phyloP scores from a whole-genome alignment of 2,329 filamentous ascomycete genomes.

The Domatiomyces globalis region DNA sequence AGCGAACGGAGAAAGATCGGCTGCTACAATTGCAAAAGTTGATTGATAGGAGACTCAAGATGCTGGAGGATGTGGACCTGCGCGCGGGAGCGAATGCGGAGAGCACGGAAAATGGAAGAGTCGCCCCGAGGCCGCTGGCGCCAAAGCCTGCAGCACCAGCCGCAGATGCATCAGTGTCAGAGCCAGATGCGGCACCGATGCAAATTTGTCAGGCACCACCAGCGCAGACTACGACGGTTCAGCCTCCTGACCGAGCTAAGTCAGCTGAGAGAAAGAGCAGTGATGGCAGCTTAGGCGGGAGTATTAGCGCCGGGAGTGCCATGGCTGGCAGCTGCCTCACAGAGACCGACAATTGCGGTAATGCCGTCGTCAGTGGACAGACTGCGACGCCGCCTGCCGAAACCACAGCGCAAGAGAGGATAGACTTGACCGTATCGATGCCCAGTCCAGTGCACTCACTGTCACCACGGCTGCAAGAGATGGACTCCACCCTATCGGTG shows the following conservation, averaged over 20 bases:
- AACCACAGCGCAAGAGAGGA: not conserved
- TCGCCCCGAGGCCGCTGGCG: too few species aligned
- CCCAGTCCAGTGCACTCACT: not conserved
- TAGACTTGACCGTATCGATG: not conserved
- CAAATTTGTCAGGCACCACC: not conserved
- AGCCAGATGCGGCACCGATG: not conserved
- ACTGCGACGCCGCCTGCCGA: not conserved
- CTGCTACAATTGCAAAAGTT: conserved; percentile 11
- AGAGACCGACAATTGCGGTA: not conserved
- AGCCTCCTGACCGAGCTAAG: not conserved
- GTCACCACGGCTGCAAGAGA: not conserved
- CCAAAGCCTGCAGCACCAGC: not conserved
- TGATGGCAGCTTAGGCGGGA: not conserved
- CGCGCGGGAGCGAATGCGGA: not conserved
- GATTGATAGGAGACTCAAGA: conserved; percentile 9
- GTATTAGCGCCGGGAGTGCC: not conserved
- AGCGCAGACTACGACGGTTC: not conserved
- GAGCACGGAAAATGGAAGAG: too few species aligned
- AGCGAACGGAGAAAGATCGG: conserved; percentile 10
- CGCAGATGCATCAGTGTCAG: not conserved
- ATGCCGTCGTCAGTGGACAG: not conserved
- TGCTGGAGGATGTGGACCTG: conserved; percentile 3
- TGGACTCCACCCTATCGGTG: not conserved
- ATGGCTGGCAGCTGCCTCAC: not conserved
- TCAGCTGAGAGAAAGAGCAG: not conserved